A percentile compares a stretch with the other conserved stretches of the same genome.
phyloP scores from a whole-genome alignment of 495 filamentous ascomycete species.

The Aspergillus heteromorphus region DNA sequence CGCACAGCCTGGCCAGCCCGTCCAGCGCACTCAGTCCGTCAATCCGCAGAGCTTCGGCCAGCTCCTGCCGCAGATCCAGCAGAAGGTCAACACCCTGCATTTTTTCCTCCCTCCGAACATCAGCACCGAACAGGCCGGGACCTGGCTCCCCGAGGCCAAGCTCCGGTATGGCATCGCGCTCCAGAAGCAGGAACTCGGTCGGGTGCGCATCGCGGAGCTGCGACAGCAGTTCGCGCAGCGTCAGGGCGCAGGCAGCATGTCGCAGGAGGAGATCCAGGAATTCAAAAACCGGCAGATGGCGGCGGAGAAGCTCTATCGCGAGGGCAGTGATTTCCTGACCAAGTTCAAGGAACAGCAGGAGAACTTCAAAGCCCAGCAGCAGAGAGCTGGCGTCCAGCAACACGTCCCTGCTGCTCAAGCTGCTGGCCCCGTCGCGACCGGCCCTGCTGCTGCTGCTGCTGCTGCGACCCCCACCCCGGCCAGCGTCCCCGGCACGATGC shows the following conservation, averaged over 20 bases:
- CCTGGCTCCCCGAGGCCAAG: slow-evolving; percentile 48
- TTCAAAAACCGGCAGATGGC: slow-evolving; percentile 39
- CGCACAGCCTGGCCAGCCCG: slow-evolving; percentile 31
- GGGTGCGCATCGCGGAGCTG: slow-evolving; percentile 32
- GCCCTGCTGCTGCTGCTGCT: slow-evolving; percentile 16
- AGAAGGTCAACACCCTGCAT: slow-evolving; percentile 40
- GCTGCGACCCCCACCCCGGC: slow-evolving; percentile 15
- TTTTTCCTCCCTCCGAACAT: slow-evolving; percentile 46
- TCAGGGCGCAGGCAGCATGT: slow-evolving; percentile 34
- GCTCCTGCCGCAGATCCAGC: slow-evolving; percentile 39
- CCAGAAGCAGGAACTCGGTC: slow-evolving; percentile 48
- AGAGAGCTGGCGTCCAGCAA: slow-evolving; percentile 19
- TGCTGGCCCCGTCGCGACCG: slow-evolving; percentile 6
- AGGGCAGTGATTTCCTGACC: slow-evolving; percentile 41
- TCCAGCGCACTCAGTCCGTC: slow-evolving; percentile 32
- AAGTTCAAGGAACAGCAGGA: slow-evolving; percentile 49
- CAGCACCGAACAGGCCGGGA: slow-evolving; percentile 41
- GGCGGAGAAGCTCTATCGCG: slow-evolving; percentile 41
- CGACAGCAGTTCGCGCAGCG: slow-evolving; percentile 35
- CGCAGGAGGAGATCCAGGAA: slow-evolving; percentile 38
- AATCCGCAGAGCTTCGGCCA: slow-evolving; percentile 38
- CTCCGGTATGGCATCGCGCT: slow-evolving; percentile 47
- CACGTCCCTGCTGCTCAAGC: slow-evolving; percentile 14
- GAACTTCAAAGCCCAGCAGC: slow-evolving; percentile 39
- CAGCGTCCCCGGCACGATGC: slow-evolving; percentile 22